Evolutionary conservation across 768 basidiomycete genomes (phyloP), one percentile per base, ranked within the genome.

Genomic region (Lyophyllum atratum): DNA sequence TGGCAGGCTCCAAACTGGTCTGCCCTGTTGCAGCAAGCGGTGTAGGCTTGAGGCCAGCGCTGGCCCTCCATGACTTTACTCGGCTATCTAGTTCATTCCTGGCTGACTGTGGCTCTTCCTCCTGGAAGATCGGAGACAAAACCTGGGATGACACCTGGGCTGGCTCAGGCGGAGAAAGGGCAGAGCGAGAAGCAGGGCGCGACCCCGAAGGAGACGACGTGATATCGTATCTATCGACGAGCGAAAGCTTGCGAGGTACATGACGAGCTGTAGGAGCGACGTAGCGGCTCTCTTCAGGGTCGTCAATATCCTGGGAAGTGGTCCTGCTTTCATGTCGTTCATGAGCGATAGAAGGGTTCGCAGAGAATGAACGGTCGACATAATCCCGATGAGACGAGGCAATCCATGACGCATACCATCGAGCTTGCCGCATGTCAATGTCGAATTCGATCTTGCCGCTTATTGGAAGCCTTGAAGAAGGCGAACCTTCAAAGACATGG

Each of bases 361-460:
- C 71, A 28, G 76, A 72, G 33, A 76, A 68, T 25, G 75, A 68
- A 34, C 73, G 64, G 59, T 85, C 85, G 15, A 69, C 63, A 22
- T 70, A 59, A 37, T 82, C 76, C 59, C 79, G 65, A 51, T 74
- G 71, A 53, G 81, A 68, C n/a, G 80, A 76, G 1, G 80, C 75
- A 21, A 85, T 58, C 90, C 91, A 96, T 0, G 84, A 73, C 17
- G 84, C 74, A 63, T 86, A 90, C 93, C 93, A 95, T 26, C 84
- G 80, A 17, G 93, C 93, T 59, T 85, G 81, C 33, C 77, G 75
- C 45, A 82, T 58, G 72, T 95, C 93, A 45, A 95, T 82, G 71
- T 95, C 93, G 68, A 95, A 94, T 71, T 95, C 93, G 26, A 96
- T 80, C 26, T 82, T 85, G 4, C 91, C 94, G 43, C 83, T 79